A percentile compares a stretch with the other conserved stretches of the same genome.
phyloP scores from a whole-genome alignment of 257 asterid species.

The Solanum virginianum region DNA sequence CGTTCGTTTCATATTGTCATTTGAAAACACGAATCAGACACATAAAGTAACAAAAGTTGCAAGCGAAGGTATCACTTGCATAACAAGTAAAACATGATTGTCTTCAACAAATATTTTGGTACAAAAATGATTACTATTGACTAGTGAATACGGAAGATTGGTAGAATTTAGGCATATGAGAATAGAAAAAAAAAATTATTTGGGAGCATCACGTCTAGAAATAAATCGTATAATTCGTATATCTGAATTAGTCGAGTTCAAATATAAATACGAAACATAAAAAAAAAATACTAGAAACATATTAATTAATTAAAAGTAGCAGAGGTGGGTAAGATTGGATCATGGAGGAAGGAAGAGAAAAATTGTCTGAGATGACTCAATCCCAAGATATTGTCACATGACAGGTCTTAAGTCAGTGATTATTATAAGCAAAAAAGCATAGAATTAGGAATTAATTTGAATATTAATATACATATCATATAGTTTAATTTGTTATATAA shows the following conservation, averaged over 20 bases:
- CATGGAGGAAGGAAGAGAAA: constrained; percentile 1
- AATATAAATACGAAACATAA: fast-evolving
- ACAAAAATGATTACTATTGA: constrained; percentile 5
- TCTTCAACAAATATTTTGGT: not conserved
- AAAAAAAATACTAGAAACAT: not conserved
- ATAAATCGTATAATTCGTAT: fast-evolving
- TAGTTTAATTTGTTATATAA: constrained; percentile 4
- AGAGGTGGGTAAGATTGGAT: constrained; percentile 27
- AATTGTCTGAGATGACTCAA: constrained; percentile 19
- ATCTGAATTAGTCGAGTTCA: not conserved
- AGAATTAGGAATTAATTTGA: not conserved
- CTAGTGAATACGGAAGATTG: not conserved
- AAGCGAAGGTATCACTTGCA: not conserved
- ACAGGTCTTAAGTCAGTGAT: constrained; percentile 9
- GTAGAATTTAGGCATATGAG: not conserved
- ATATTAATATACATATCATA: not conserved
- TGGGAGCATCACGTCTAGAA: fast-evolving
- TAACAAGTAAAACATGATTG: not conserved
- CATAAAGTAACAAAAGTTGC: not conserved
- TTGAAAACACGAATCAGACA: not conserved
- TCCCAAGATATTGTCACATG: constrained; percentile 76
- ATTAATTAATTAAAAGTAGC: not conserved
- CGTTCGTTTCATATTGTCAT: not conserved
- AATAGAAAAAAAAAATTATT: not conserved
- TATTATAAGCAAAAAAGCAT: not conserved